phyloP scores from a whole-genome alignment of 2,329 filamentous ascomycete genomes.

The Lasiodiplodia hormozganensis region DNA sequence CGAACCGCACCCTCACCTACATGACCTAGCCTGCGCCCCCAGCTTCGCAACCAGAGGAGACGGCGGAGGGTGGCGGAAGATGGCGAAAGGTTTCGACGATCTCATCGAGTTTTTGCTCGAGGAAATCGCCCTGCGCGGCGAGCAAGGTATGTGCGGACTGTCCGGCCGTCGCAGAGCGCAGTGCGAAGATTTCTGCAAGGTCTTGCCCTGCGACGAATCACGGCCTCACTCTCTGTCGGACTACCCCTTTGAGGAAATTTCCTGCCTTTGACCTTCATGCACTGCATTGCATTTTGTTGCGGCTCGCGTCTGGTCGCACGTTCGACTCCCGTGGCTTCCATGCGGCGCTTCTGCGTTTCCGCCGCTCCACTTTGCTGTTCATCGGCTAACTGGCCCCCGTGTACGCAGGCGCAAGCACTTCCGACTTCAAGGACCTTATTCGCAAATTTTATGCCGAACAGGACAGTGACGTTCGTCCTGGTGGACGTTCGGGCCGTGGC shows the following conservation, averaged over 20 bases:
- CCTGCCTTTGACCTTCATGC: neutral
- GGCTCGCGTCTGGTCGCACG: constrained; percentile 22
- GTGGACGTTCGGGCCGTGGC: neutral
- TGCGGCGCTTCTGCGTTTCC: constrained; percentile 23
- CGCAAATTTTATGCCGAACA: constrained; percentile 43
- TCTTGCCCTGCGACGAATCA: constrained; percentile 26
- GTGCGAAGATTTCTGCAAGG: constrained; percentile 27
- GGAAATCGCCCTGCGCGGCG: constrained; percentile 65
- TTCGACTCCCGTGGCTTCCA: constrained; percentile 27
- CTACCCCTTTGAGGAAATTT: constrained; percentile 24
- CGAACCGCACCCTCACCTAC: constrained; percentile 25
- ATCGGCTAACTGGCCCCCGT: constrained; percentile 13
- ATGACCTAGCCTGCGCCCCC: constrained; percentile 15
- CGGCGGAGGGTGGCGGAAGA: constrained; percentile 25
- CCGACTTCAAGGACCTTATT: constrained; percentile 50
- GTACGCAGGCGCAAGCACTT: constrained; percentile 47
- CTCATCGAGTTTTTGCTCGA: constrained; percentile 65
- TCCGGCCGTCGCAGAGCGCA: constrained; percentile 5
- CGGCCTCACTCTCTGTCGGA: neutral
- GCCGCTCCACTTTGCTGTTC: constrained; percentile 24
- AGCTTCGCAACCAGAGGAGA: constrained; percentile 11
- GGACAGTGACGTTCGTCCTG: constrained; percentile 13
- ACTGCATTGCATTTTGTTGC: constrained; percentile 7
- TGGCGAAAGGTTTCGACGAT: constrained; percentile 56
- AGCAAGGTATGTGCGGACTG: constrained; percentile 58